Evolutionary conservation across 2,329 filamentous ascomycete genomes (phyloP), one percentile per base, ranked within the genome.

Genomic region (Periconia macrospinosa): DNA sequence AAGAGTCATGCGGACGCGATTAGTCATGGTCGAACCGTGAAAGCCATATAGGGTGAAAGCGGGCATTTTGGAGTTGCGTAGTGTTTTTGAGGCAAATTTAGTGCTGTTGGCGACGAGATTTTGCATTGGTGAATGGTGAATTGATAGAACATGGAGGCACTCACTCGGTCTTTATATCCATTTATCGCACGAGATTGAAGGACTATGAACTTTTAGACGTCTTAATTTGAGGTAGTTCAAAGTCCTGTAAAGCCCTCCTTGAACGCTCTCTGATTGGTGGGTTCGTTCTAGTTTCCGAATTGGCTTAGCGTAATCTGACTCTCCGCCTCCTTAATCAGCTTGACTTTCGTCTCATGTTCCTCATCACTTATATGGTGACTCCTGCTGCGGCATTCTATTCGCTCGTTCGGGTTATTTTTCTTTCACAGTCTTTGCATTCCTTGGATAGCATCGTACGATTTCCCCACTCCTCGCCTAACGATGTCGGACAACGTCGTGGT

Each of bases 1-100:
- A 40, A 63, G 60, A 50, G 60, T 63, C 46, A 63, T 43, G 47
- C 56, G 56, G 37, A 63, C 58, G 47, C 60, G 60, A 42, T 57
- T 49, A 47, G 53, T 56, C 51, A 59, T 63, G 30, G 58, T 61
- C 30, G 60, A 63, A 33, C 50, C 52, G 27, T 46, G 56, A 48
- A 50, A 41, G 41, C 60, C 60, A 42, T 63, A 52, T 17, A 63
- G 54, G 55, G 50, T 55, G 43, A 63, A 63, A 44, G 58, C 60
- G 45, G 56, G 58, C 60, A 63, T 63, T 55, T 61, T 63, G 13
- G 54, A 46, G 53, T 3, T 61, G 53, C 55, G 43, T 6, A 57
- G 47, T 50, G 53, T 45, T 57, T 45, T 59, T 17, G 51, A 52
- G 17, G 33, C 37, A 27, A 58, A 50, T 57, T 42, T 41, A 43